These are phyloP conservation scores for Talaromyces proteolyticus DNA, from an alignment of 495 filamentous ascomycete species.

Conservation along the genomic window DNA sequence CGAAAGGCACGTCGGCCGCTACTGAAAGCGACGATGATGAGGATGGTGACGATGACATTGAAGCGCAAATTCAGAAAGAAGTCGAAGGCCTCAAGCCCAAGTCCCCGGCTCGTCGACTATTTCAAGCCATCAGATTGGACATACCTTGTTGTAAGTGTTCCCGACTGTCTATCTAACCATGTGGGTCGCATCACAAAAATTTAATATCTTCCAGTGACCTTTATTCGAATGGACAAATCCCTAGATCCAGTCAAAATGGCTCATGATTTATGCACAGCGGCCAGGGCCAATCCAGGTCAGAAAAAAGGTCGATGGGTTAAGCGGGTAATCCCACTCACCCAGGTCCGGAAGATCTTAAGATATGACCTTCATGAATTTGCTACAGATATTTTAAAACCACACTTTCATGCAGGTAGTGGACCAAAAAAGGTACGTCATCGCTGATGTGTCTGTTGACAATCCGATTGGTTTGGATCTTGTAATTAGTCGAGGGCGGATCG, in stretches of 20 bases:
- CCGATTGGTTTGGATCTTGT: background rate
- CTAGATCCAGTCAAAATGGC: conserved; percentile 80
- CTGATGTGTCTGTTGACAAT: background rate
- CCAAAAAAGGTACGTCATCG: conserved; percentile 37
- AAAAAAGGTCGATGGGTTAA: conserved; percentile 72
- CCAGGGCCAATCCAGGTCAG: conserved; percentile 38
- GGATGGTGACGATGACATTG: conserved; percentile 62
- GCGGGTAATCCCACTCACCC: conserved; percentile 73
- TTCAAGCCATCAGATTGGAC: conserved; percentile 65
- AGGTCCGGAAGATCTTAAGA: conserved; percentile 72
- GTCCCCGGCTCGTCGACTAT: conserved; percentile 32
- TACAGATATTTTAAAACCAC: conserved; percentile 58
- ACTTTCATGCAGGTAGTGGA: conserved; percentile 58
- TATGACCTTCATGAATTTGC: conserved; percentile 69
- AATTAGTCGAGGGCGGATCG: background rate
- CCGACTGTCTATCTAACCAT: background rate
- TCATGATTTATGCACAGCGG: conserved; percentile 64
- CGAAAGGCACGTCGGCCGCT: conserved; percentile 9
- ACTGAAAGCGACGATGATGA: conserved; percentile 25
- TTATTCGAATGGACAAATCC: conserved; percentile 47
- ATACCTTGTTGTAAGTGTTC: conserved; percentile 63
- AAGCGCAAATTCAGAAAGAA: conserved; percentile 75
- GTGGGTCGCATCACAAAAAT: conserved; percentile 4
- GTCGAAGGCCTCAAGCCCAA: conserved; percentile 56
- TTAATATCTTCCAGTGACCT: conserved; percentile 23